phyloP scores from a whole-genome alignment of 1,139 yeast species.

The Schizosaccharomyces versatilis region DNA sequence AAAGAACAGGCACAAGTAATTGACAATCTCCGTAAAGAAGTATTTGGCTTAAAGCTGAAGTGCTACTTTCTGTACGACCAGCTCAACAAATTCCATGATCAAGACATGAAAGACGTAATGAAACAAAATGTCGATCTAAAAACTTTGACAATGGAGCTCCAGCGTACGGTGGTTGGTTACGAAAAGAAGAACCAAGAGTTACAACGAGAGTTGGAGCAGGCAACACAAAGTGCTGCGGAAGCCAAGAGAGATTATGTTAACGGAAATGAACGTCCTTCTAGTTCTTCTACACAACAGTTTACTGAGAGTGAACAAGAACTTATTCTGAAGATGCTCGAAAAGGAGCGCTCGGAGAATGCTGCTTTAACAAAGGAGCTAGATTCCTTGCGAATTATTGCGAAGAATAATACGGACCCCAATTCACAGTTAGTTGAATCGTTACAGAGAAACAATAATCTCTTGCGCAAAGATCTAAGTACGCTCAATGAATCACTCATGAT shows the following conservation, averaged over 20 bases:
- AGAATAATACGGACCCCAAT: not conserved
- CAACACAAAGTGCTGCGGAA: not conserved
- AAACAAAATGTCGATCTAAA: slow-evolving; percentile 13
- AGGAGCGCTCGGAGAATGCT: slow-evolving; percentile 6
- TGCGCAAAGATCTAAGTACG: slow-evolving; percentile 10
- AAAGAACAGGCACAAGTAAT: slow-evolving; percentile 13
- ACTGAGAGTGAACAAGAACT: slow-evolving; percentile 2
- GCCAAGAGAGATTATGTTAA: too few relatives aligned
- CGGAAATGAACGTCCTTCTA: not conserved
- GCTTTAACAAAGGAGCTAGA: slow-evolving; percentile 7
- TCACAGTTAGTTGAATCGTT: not conserved
- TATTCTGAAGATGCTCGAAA: slow-evolving; percentile 4
- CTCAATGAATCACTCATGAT: slow-evolving; percentile 7
- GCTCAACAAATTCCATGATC: slow-evolving; percentile 13
- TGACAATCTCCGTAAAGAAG: slow-evolving; percentile 14
- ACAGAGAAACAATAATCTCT: slow-evolving; percentile 8
- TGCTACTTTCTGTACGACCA: slow-evolving; percentile 12
- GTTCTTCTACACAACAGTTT: slow-evolving; percentile 3
- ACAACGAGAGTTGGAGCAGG: slow-evolving; percentile 6
- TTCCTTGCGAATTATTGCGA: slow-evolving; percentile 1
- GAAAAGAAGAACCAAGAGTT: slow-evolving; percentile 9
- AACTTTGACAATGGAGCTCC: slow-evolving; percentile 10
- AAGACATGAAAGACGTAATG: slow-evolving; percentile 11
- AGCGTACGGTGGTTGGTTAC: slow-evolving; percentile 11
- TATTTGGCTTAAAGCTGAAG: slow-evolving; percentile 13